Conservation (phyloP, 495 filamentous ascomycete species). For the Jackrogersella minutella region DNA sequence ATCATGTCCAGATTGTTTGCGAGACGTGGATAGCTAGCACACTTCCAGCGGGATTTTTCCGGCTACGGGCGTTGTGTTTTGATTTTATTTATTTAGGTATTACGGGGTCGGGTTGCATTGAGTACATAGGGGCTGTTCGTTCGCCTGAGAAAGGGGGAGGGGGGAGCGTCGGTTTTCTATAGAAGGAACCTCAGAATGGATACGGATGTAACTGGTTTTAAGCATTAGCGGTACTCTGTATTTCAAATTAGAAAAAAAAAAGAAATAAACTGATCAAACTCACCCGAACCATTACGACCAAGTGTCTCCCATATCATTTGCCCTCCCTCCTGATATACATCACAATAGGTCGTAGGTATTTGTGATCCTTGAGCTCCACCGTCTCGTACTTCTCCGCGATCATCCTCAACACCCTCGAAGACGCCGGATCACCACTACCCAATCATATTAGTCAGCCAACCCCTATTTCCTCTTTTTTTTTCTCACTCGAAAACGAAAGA, state of each 20-base stretch:
- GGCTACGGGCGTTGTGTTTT: neutral
- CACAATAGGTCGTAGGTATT: neutral
- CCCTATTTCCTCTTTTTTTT: neutral
- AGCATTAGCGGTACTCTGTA: neutral
- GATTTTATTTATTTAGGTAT: too few relatives aligned
- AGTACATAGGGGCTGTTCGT: too few relatives aligned
- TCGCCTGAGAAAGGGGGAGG: too few relatives aligned
- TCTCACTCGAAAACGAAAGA: too few relatives aligned
- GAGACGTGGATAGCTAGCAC: too few relatives aligned
- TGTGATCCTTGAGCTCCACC: neutral
- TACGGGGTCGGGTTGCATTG: too few relatives aligned
- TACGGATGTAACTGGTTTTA: neutral
- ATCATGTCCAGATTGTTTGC: too few relatives aligned
- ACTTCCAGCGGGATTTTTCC: neutral
- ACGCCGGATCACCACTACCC: conserved; percentile 1
- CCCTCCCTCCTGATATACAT: conserved; percentile 19
- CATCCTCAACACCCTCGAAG: conserved; percentile 11
- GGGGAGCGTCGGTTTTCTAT: neutral
- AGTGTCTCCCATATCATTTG: neutral
- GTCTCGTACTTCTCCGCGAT: conserved; percentile 10
- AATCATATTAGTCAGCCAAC: neutral
- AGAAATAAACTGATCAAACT: too few relatives aligned
- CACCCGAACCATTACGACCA: too few relatives aligned
- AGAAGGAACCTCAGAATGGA: neutral
- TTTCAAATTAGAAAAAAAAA: neutral